Base-by-base conservation (phyloP, 2,329 filamentous ascomycete genomes). In the Zymoseptoria passerinii region DNA sequence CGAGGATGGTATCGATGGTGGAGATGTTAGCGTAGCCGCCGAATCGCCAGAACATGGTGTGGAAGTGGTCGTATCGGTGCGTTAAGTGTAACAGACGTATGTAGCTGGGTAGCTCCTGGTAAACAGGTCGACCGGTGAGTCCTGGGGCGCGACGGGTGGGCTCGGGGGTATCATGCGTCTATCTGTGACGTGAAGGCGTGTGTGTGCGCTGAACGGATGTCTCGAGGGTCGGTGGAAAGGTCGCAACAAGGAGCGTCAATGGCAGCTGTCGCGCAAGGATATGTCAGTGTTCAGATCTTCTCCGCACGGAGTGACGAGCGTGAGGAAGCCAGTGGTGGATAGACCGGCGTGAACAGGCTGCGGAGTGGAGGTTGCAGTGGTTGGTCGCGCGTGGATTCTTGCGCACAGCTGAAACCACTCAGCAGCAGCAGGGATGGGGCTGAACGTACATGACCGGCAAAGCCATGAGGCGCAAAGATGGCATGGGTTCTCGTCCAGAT, bases 21-120 rank as follows among this genome's bases (percentile, higher is more conserved):
- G 92, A 96, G 77, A 96, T 88, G 82, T 90, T 95, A 81, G 92
- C 90, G 82, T 97, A 97, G 72, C 91, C 91, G 82, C 94, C 92
- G 82, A 97, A 99, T 78, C 92, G 88, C 94, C 94, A 99, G 78
- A 99, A 99, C 94, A 99, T 99, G 80, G 76, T 92, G 86, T 28
- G 70, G 53, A 35, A 40, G 28, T 52, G 35, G 61, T 55, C 8
- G 9, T 55, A 52, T 58, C 10, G 35, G 48, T 48, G 35, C 19
- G 48, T 50, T 27, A 35, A 55, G 49, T 44, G 53, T n/a, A 16
- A 16, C 16, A 16, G 35, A 6, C 35, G 35, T 44, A 44, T 18
- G 48, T 28, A 40, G 52, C 54, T 57, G 54, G 50, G 60, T 57
- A 50, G 57, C 40, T 49, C 59, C 48, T 48, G 52, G 53, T 55